These are phyloP conservation scores for Triticum turgidum DNA, from an alignment of 176 grass and related monocot species.

Conservation along the genomic window DNA sequence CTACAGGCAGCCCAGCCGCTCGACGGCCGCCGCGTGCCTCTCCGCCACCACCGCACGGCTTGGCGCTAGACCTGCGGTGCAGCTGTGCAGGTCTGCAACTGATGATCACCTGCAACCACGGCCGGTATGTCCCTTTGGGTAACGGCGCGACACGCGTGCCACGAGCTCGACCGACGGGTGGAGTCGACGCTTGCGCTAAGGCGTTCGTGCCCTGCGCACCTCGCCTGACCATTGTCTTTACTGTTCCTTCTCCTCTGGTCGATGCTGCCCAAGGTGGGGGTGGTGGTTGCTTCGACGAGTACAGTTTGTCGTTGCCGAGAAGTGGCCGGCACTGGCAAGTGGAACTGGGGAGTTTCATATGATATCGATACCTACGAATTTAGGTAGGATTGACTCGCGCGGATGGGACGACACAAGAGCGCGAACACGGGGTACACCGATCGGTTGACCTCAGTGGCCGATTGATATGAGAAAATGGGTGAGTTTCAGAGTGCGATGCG, in stretches of 20 bases:
- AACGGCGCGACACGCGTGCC: not conserved
- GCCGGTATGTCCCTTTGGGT: not conserved
- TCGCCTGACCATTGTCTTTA: not conserved
- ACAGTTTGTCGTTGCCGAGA: not conserved
- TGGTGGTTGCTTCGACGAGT: not conserved
- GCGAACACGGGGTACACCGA: not conserved
- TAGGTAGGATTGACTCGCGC: not conserved
- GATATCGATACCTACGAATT: not conserved
- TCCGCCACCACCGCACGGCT: not conserved
- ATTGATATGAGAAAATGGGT: not conserved
- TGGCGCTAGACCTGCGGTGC: no score
- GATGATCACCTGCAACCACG: not conserved
- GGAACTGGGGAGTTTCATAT: not conserved
- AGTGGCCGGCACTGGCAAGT: slow-evolving; percentile 3
- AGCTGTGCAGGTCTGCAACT: not conserved
- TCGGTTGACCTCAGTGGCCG: not conserved
- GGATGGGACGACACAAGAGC: not conserved
- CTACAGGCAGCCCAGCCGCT: not conserved
- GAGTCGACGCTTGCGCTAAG: no score
- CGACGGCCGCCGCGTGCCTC: not conserved
- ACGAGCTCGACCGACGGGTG: not conserved
- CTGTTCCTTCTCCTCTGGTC: not conserved
- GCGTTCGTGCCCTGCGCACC: not conserved
- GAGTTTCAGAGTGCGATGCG: not conserved
- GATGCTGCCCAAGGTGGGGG: not conserved